Percentiles rank a stretch among this genome's conserved stretches.
phyloP scores from a whole-genome alignment of 805 yeast species.

The Wickerhamomyces bovis region DNA sequence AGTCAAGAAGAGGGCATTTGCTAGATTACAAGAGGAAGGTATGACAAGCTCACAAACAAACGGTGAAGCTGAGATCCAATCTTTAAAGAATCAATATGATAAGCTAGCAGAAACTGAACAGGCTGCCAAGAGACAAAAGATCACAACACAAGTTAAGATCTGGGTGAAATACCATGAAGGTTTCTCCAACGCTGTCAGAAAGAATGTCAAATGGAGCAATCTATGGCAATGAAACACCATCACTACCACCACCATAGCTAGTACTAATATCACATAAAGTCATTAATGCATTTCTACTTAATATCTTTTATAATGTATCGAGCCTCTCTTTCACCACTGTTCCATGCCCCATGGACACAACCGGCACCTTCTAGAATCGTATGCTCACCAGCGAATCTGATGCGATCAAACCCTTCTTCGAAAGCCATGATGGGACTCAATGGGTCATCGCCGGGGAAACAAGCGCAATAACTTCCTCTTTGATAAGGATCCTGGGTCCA shows the following conservation, averaged over 20 bases:
- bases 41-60: slow-evolving; percentile 1
- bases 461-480: slow-evolving; percentile 77
- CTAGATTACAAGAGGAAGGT: slow-evolving; percentile 13
- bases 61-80: slow-evolving; percentile 15
- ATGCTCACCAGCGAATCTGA: slow-evolving; percentile 91
- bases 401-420: slow-evolving; percentile 47
- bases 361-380: slow-evolving; percentile 84
- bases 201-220: slow-evolving; percentile 71
- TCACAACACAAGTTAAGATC: slow-evolving; percentile 30
- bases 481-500: slow-evolving; percentile 83
- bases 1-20: slow-evolving; percentile 28
- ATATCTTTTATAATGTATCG: slow-evolving; percentile 25
- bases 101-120: slow-evolving; percentile 23
- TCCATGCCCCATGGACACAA: slow-evolving; percentile 88
- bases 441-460: slow-evolving; percentile 65
- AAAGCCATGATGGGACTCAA: slow-evolving; percentile 55
- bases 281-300: not conserved
- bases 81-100: slow-evolving; percentile 39
- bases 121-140: slow-evolving; percentile 23
- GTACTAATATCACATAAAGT: not conserved
- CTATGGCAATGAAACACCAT: slow-evolving; percentile 37
- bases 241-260: not conserved
- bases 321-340: slow-evolving; percentile 62
- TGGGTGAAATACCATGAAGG: slow-evolving; percentile 96
- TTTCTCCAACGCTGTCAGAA: slow-evolving; percentile 84